These are phyloP conservation scores for Salix exigua DNA, from an alignment of 345 rosid species.

Conservation along the genomic window DNA sequence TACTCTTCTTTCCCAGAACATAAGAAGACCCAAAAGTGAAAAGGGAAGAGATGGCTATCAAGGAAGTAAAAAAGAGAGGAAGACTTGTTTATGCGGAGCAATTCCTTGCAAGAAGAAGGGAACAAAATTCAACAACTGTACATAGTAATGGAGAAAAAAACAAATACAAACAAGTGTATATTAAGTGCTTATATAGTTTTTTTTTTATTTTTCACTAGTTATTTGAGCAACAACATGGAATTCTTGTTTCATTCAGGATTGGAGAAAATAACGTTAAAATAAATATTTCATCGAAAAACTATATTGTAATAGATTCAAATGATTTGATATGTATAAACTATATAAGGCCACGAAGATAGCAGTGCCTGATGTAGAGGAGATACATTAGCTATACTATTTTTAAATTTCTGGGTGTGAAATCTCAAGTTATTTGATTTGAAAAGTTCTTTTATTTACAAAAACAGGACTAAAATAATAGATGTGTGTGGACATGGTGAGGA, in stretches of 20 bases:
- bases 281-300: too few species aligned
- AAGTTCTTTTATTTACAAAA: not conserved
- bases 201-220: too few species aligned
- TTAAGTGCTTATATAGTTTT: not conserved
- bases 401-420: not conserved
- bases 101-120: not conserved
- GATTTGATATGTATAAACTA: not conserved
- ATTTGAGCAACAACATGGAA: not conserved
- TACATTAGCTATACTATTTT: not conserved
- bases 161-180: not conserved
- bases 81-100: not conserved
- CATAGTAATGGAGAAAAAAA: not conserved
- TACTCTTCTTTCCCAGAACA: not conserved
- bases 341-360: not conserved
- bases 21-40: not conserved
- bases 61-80: not conserved
- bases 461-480: not conserved
- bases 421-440: not conserved
- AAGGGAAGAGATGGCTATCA: not conserved
- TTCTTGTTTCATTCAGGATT: not conserved
- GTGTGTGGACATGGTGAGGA: slow-evolving; percentile 35
- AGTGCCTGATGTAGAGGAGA: not conserved
- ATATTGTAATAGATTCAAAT: not conserved
- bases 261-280: too few species aligned
- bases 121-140: not conserved